Evolutionary conservation across 768 basidiomycete genomes (phyloP).

Genomic region (Leccinum barrowsii): DNA sequence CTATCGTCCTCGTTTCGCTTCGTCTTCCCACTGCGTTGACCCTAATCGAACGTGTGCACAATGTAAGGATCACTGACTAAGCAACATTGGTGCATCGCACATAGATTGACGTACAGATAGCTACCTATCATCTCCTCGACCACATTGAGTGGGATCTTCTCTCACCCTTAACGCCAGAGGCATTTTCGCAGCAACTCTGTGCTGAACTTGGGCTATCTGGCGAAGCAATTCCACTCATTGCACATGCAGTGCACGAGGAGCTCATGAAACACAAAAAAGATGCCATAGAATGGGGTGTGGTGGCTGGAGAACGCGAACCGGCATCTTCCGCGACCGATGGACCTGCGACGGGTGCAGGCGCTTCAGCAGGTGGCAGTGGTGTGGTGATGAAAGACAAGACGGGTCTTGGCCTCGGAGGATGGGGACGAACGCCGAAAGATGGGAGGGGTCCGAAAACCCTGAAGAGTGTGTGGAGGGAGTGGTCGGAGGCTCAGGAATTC

Average conservation of each 20-base stretch:
- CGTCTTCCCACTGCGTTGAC: slow-evolving; percentile 11
- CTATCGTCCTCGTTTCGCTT: slow-evolving; percentile 1
- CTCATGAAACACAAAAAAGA: slow-evolving; percentile 94
- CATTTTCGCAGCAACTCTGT: slow-evolving; percentile 76
- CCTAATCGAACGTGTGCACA: slow-evolving; percentile 16
- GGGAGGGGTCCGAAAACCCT: slow-evolving; percentile 79
- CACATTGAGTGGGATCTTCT: slow-evolving; percentile 99
- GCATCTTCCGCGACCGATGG: slow-evolving; percentile 18
- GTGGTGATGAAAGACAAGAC: slow-evolving; percentile 77
- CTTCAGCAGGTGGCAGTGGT: slow-evolving; percentile 33
- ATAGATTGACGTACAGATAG: slow-evolving; percentile 96
- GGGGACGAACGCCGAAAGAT: slow-evolving; percentile 73
- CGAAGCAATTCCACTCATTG: slow-evolving; percentile 83
- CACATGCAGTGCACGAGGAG: slow-evolving; percentile 94
- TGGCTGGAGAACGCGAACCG: slow-evolving; percentile 53
- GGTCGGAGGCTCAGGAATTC: slow-evolving; percentile 90
- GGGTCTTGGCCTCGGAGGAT: slow-evolving; percentile 70
- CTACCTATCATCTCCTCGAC: slow-evolving; percentile 85
- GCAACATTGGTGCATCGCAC: background rate
- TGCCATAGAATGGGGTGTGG: slow-evolving; percentile 89
- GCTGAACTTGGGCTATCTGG: slow-evolving; percentile 84
- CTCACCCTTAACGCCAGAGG: slow-evolving; percentile 85
- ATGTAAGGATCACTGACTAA: slow-evolving; percentile 12
- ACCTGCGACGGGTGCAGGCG: slow-evolving; percentile 2
- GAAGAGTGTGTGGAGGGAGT: slow-evolving; percentile 92